A percentile compares a stretch with the other conserved stretches of the same genome.
These are phyloP conservation scores for Vicia faba DNA, from an alignment of 306 rosid genomes.

Conservation along the genomic window DNA sequence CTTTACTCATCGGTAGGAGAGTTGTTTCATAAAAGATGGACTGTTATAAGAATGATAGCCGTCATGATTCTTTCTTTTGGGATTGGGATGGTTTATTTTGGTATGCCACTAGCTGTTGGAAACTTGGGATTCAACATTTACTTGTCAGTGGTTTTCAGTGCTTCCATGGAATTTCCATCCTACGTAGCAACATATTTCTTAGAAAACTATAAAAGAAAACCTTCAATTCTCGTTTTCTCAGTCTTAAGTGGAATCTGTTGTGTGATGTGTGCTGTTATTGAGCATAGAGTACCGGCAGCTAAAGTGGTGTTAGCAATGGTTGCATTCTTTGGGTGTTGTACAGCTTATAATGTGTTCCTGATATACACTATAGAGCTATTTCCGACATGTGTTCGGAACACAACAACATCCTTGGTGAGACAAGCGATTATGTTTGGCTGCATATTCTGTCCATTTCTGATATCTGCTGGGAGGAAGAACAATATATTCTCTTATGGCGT, in stretches of 20 bases:
- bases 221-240: constrained; percentile 11
- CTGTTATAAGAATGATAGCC: constrained; percentile 8
- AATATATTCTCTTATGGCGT: constrained; percentile 31
- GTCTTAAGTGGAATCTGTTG: constrained; percentile 32
- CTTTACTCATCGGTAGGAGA: constrained; percentile 21
- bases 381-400: constrained; percentile 53
- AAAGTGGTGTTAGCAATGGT: constrained; percentile 40
- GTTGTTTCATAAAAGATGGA: constrained; percentile 37
- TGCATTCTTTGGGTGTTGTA: constrained; percentile 36
- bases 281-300: neutral
- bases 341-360: constrained; percentile 11
- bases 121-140: constrained; percentile 48
- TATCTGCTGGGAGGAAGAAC: constrained; percentile 37
- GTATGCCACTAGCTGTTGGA: constrained; percentile 51
- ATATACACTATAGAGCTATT: constrained; percentile 40
- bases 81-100: constrained; percentile 48
- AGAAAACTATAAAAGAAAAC: constrained; percentile 20
- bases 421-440: constrained; percentile 38
- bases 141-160: constrained; percentile 40
- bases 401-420: constrained; percentile 39
- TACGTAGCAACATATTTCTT: constrained; percentile 27
- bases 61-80: constrained; percentile 37
- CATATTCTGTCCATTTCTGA: constrained; percentile 32
- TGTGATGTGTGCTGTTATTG: constrained; percentile 16
- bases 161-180: constrained; percentile 43